Evolutionary conservation across 768 basidiomycete species (phyloP).

Genomic region (Kwoniella mangroviensis): DNA sequence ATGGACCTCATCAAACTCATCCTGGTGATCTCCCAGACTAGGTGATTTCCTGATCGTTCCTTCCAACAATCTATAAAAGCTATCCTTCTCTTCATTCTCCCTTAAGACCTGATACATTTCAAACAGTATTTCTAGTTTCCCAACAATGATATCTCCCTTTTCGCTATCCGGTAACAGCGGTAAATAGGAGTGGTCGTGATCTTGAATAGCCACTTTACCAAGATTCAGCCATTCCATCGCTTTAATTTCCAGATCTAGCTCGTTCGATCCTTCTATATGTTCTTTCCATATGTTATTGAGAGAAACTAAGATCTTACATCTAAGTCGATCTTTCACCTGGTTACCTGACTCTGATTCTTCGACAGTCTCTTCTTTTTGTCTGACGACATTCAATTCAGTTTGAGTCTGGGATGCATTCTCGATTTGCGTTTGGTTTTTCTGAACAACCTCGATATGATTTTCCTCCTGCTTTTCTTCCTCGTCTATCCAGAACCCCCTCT

Average conservation of each 20-base stretch:
- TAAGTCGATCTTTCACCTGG: conserved; percentile 17
- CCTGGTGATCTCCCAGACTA: conserved; percentile 1
- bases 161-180: background rate
- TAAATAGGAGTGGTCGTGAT: background rate
- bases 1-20: conserved; percentile 7
- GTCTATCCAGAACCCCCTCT: conserved; percentile 1
- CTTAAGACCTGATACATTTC: conserved; percentile 24
- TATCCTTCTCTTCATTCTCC: conserved; percentile 16
- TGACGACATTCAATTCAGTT: background rate
- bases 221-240: conserved; percentile 22
- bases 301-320: conserved; percentile 10
- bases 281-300: conserved; percentile 18
- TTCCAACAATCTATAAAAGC: conserved; percentile 23
- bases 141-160: background rate
- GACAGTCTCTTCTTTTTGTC: background rate
- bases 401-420: background rate
- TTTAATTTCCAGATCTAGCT: conserved; percentile 12
- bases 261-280: conserved; percentile 9
- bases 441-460: background rate
- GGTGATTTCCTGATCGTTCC: conserved; percentile 6
- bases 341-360: conserved; percentile 10
- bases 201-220: conserved; percentile 1
- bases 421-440: background rate
- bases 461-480: background rate
- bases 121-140: conserved; percentile 17